Evolutionary conservation across 331 rosid genomes (phyloP).

Genomic region (Rhamnella rubrinervis): DNA sequence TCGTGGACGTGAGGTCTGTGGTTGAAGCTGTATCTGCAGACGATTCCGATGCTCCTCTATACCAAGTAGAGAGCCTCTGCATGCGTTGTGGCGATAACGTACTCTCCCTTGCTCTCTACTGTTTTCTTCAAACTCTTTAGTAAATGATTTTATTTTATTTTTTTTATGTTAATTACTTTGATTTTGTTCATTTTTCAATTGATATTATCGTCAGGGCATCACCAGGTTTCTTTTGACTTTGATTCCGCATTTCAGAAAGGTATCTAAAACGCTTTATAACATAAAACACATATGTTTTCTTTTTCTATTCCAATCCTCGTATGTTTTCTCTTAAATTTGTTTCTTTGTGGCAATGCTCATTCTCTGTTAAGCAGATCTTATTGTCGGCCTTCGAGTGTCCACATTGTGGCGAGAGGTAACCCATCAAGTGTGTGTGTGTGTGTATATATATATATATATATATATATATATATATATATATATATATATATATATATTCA

Average conservation of each 20-base stretch:
- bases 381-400: constrained; percentile 89
- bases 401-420: constrained; percentile 88
- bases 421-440: background rate
- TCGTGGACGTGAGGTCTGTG: constrained; percentile 74
- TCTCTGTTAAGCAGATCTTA: constrained; percentile 53
- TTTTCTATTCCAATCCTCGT: background rate
- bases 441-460: too few relatives aligned
- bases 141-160: background rate
- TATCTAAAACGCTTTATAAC: constrained; percentile 9
- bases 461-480: too few relatives aligned
- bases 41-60: constrained; percentile 58
- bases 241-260: constrained; percentile 93
- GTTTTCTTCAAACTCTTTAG: background rate
- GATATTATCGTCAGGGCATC: constrained; percentile 49
- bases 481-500: too few relatives aligned
- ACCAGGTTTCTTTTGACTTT: constrained; percentile 71
- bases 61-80: constrained; percentile 77
- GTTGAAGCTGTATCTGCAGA: constrained; percentile 80
- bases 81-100: constrained; percentile 90
- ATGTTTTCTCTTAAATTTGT: background rate
- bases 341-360: background rate
- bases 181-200: too few relatives aligned
- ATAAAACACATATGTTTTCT: background rate
- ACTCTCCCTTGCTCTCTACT: background rate
- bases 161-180: background rate